These are phyloP conservation scores for Amanita rimosa DNA, from an alignment of 768 basidiomycete species.

Conservation along the genomic window DNA sequence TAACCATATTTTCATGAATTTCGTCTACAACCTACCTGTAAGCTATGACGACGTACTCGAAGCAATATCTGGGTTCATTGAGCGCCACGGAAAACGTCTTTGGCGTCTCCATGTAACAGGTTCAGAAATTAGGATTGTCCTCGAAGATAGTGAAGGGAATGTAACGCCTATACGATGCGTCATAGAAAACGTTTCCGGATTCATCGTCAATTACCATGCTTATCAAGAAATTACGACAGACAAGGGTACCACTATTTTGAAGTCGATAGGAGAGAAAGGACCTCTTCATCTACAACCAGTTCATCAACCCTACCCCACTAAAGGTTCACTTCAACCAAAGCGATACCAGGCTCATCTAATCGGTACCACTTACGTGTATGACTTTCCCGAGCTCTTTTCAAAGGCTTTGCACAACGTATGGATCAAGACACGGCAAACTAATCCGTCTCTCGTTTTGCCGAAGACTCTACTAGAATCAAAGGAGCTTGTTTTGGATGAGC, in stretches of 20 bases:
- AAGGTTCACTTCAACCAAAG: constrained; percentile 96
- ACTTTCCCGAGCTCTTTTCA: constrained; percentile 98
- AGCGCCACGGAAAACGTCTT: constrained; percentile 94
- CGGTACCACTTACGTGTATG: constrained; percentile 97
- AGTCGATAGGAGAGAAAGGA: constrained; percentile 97
- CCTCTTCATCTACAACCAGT: constrained; percentile 94
- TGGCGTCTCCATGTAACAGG: constrained; percentile 98
- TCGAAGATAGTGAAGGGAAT: constrained; percentile 93
- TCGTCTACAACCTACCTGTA: constrained; percentile 92
- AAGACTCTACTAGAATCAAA: constrained; percentile 72
- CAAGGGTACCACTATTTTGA: constrained; percentile 89
- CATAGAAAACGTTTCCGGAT: constrained; percentile 98
- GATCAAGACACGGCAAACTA: constrained; percentile 54
- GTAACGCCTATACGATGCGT: constrained; percentile 94
- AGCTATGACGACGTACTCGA: constrained; percentile 94
- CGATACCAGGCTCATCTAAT: constrained; percentile 98
- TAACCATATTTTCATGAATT: constrained; percentile 99
- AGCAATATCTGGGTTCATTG: constrained; percentile 98
- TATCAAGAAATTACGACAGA: constrained; percentile 98
- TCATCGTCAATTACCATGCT: constrained; percentile 95
- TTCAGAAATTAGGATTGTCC: constrained; percentile 89
- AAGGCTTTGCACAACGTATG: constrained; percentile 94
- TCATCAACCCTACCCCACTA: constrained; percentile 88
- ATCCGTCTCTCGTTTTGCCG: constrained; percentile 62
- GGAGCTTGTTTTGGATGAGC: constrained; percentile 91